Conservation (phyloP, 176 grass and related monocot genomes). For the Oryza rufipogon region DNA sequence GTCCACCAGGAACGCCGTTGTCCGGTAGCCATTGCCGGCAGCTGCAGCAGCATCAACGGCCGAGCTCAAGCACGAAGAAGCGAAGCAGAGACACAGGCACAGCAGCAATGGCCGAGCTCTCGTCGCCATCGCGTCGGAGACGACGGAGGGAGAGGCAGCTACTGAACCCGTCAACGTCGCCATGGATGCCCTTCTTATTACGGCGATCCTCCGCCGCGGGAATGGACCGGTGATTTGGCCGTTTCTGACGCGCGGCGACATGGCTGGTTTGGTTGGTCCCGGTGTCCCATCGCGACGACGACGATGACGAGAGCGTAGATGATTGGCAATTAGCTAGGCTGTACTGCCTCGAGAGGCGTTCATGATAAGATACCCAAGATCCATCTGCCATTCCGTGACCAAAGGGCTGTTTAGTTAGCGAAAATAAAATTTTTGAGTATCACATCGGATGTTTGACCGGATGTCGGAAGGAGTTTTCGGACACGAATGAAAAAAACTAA, state of each 20-base stretch:
- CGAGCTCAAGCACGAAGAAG: not conserved
- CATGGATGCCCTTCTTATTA: not conserved
- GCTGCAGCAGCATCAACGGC: not conserved
- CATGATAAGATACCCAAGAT: not conserved
- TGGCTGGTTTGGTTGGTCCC: not conserved
- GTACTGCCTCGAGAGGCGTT: not conserved
- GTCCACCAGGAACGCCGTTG: conserved; percentile 22
- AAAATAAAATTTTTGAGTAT: no score
- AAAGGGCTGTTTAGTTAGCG: no score
- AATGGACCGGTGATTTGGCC: not conserved
- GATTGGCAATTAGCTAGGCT: not conserved
- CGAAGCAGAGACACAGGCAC: not conserved
- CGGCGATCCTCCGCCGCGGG: not conserved
- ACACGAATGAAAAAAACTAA: no score
- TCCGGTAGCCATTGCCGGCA: conserved; percentile 24
- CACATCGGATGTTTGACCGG: no score
- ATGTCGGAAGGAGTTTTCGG: no score
- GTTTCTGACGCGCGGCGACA: not conserved
- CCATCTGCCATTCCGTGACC: not conserved
- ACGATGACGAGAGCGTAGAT: not conserved
- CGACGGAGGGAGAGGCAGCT: no score
- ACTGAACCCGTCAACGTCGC: not conserved
- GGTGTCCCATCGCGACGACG: not conserved
- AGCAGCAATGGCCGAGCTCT: not conserved
- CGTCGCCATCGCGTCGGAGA: conserved; percentile 27